A percentile compares a stretch with the other conserved stretches of the same genome.
These are phyloP conservation scores for Fusarium zealandicum DNA, from an alignment of 2,329 filamentous ascomycete species.

Conservation along the genomic window DNA sequence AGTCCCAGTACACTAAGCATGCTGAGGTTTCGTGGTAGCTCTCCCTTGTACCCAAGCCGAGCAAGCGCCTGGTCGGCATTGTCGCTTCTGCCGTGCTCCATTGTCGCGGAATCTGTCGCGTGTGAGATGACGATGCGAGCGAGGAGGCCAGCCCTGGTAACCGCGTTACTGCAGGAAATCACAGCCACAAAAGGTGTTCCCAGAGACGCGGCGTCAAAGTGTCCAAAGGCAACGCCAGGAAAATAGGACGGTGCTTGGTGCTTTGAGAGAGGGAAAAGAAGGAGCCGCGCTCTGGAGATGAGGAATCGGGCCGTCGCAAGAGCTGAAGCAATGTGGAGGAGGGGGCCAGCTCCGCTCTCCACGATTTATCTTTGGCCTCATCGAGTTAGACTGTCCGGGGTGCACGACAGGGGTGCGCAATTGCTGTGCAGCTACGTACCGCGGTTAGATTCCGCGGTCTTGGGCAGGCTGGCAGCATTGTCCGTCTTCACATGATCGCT, in stretches of 20 bases:
- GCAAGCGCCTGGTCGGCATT: conserved; percentile 55
- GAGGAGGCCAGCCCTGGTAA: not conserved
- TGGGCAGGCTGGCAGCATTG: no score
- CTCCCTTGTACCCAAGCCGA: conserved; percentile 57
- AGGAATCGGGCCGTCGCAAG: conserved; percentile 17
- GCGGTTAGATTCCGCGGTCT: conserved; percentile 18
- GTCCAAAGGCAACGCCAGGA: not conserved
- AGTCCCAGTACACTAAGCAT: conserved; percentile 58
- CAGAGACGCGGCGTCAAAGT: no score
- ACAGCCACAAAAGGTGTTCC: no score
- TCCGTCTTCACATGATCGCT: no score
- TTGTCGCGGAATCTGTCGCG: conserved; percentile 4
- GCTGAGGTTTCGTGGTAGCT: conserved; percentile 59
- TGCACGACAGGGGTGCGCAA: conserved; percentile 15
- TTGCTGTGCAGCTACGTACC: not conserved
- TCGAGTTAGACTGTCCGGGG: conserved; percentile 28
- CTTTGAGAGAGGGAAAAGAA: not conserved
- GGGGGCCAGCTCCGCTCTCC: conserved; percentile 26
- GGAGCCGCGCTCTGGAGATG: not conserved
- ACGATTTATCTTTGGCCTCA: conserved; percentile 34
- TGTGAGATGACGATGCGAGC: not conserved
- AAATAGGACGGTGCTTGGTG: not conserved
- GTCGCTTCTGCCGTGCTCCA: conserved; percentile 27
- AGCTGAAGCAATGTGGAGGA: conserved; percentile 13
- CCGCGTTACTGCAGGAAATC: not conserved